Evolutionary conservation across 176 grass and related monocot species (phyloP).

Genomic region (Lolium multiflorum): DNA sequence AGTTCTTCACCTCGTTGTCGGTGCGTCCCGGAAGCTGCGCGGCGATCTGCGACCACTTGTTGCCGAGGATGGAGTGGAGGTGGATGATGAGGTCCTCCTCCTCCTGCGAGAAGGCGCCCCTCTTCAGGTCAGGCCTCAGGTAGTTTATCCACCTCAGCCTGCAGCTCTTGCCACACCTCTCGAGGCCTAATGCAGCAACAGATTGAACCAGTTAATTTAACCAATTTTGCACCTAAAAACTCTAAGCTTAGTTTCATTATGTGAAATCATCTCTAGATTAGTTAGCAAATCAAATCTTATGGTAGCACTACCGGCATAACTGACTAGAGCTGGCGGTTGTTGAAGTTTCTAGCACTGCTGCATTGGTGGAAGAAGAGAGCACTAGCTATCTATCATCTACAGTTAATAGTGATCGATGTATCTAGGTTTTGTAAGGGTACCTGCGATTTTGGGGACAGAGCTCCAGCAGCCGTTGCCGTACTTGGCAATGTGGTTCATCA

Average conservation of each 20-base stretch:
- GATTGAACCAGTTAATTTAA: conserved; percentile 11
- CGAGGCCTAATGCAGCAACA: conserved; percentile 59
- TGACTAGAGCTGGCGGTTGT: neutral
- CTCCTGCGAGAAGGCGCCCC: conserved; percentile 81
- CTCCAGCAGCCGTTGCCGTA: conserved; percentile 82
- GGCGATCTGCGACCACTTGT: conserved; percentile 92
- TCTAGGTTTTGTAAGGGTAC: conserved; percentile 25
- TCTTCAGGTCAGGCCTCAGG: conserved; percentile 77
- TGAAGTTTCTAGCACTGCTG: neutral
- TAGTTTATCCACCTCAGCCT: conserved; percentile 85
- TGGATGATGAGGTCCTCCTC: conserved; percentile 78
- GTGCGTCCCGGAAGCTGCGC: conserved; percentile 83
- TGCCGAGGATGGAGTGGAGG: conserved; percentile 78
- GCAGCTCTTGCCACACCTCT: conserved; percentile 83
- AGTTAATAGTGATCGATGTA: neutral
- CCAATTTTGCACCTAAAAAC: neutral
- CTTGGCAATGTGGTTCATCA: conserved; percentile 72
- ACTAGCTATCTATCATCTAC: neutral
- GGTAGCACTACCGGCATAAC: neutral
- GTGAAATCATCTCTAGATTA: too few species aligned
- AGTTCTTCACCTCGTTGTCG: conserved; percentile 98
- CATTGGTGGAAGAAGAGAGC: neutral
- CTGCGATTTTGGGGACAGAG: conserved; percentile 71
- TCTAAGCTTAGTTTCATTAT: too few species aligned
- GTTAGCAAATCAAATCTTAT: neutral